Evolutionary conservation across 331 rosid genomes (phyloP), one percentile per base, ranked within the genome.

Genomic region (Malus hybrid): DNA sequence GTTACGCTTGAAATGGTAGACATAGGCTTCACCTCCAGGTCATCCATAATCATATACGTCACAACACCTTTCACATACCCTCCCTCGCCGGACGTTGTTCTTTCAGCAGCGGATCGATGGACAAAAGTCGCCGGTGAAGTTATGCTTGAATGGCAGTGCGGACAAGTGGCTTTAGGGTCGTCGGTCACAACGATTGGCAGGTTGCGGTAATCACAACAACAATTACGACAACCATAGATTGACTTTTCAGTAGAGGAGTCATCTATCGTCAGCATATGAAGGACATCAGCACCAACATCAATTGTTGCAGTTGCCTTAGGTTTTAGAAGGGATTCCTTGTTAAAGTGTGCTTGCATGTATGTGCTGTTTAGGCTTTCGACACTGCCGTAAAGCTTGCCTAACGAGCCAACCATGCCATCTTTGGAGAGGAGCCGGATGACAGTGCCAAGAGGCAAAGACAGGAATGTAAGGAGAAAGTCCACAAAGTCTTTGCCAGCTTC

Each of bases 41-140:
- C 82, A 72, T 88, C 93, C 86, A 79, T 87, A 6, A 82, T 82
- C 86, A 81, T 85, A 52, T 77, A 90, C 0, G 89, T 87, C 0
- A 81, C 77, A 1, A 79, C 56, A 1, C 62, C 88, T 46, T 76
- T 84, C 56, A 82, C 88, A 52, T 79, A 89, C 0, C 89, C 88
- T 57, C n/a, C 52, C 6, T 39, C 62, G 6, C 29, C 2, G 2
- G 20, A 44, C 13, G 5, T 10, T 42, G 13, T 10, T 42, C 5
- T 10, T 3, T 42, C 13, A 42, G 48, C 48, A 3, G 5, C 4
- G 4, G 48, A 10, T 10, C 4, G 0, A 10, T 0, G 13, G 48
- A 42, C 48, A 42, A 10, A 42, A 42, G 48, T 42, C 48, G 48
- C 48, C 13, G 5, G 5, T 1, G 4, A 3, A 42, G 5, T 3